Base-by-base conservation (phyloP, 2,329 filamentous ascomycete species). In the Clathrospora elynae region DNA sequence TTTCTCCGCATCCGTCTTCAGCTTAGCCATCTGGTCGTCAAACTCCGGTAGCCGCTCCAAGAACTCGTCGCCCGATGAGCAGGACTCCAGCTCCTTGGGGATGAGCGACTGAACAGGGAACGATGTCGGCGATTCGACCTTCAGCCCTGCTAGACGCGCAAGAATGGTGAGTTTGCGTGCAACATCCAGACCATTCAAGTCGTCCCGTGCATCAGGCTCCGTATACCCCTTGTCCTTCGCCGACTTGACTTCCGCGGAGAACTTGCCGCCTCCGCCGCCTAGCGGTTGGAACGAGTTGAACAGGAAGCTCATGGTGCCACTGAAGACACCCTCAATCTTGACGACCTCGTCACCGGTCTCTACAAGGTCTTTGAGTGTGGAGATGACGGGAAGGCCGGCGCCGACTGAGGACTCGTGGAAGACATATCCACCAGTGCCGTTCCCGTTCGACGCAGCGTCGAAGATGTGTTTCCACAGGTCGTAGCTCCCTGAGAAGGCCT, bases 351-450 rank as follows among this genome's bases (percentile, higher is more conserved):
- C 93, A 28, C 93, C 93, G 1, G 93, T 99, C 51, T 91, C 87
- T 16, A 96, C 82, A n/a, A 99, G 80, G 62, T 99, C 93, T 66
- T 90, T 91, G 53, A 99, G 76, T 0, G 93, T 96, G 26, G 89
- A 95, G 59, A 99, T 87, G 46, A 97, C 87, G 4, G 93, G 93
- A 35, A 99, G 80, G 4, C 93, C 93, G 7, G 93, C 93, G 35
- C 93, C 93, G 14, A 96, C 90, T 8, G 90, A 93, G 26, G 89
- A 91, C 75, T 99, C 93, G 71, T 99, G 93, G 78, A 93, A 97
- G 46, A 97, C 79, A 66, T 90, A 87, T 29, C 91, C 88, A 31
- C 78, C 76, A 13, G 56, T 62, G 32, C 87, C 87, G 22, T 74
- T 71, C 29, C 86, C 87, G 1, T 80, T 77, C 33, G 80, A 78